Conservation (phyloP, 306 rosid species). For the Oemleria cerasiformis region DNA sequence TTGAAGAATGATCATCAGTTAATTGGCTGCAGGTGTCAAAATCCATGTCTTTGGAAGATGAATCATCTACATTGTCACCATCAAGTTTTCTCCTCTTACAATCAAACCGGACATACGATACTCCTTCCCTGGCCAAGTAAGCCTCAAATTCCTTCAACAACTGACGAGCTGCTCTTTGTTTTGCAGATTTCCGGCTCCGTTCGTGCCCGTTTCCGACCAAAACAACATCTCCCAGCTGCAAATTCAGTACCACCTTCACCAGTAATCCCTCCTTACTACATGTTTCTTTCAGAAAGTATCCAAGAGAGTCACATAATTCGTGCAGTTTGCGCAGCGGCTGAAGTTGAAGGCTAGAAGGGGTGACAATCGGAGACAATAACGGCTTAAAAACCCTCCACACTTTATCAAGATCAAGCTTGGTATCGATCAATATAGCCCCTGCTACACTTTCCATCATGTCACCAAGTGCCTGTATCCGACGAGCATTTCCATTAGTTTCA, state of each 20-base stretch:
- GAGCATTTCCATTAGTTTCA: neutral
- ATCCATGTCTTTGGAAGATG: conserved; percentile 19
- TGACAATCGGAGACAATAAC: conserved; percentile 77
- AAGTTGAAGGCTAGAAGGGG: conserved; percentile 84
- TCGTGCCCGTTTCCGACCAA: conserved; percentile 57
- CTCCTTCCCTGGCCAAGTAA: conserved; percentile 36
- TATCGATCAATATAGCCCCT: conserved; percentile 82
- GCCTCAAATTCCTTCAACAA: conserved; percentile 72
- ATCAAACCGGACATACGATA: conserved; percentile 28
- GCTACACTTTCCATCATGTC: conserved; percentile 92
- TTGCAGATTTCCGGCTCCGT: conserved; percentile 50
- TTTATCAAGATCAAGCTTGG: conserved; percentile 58
- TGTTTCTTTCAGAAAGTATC: conserved; percentile 68
- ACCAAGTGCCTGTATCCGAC: conserved; percentile 60
- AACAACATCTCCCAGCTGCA: conserved; percentile 56
- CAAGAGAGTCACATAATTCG: conserved; percentile 66
- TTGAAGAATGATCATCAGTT: conserved; percentile 25
- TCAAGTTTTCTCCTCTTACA: conserved; percentile 59
- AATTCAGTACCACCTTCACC: conserved; percentile 51
- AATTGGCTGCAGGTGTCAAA: conserved; percentile 10
- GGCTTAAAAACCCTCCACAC: conserved; percentile 79
- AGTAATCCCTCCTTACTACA: conserved; percentile 41
- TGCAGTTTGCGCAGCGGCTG: conserved; percentile 57
- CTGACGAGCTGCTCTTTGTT: conserved; percentile 68
- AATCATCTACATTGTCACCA: conserved; percentile 17